A percentile compares a stretch with the other conserved stretches of the same genome.
phyloP scores from a whole-genome alignment of 176 grass and related monocot genomes.

The Cocos nucifera region DNA sequence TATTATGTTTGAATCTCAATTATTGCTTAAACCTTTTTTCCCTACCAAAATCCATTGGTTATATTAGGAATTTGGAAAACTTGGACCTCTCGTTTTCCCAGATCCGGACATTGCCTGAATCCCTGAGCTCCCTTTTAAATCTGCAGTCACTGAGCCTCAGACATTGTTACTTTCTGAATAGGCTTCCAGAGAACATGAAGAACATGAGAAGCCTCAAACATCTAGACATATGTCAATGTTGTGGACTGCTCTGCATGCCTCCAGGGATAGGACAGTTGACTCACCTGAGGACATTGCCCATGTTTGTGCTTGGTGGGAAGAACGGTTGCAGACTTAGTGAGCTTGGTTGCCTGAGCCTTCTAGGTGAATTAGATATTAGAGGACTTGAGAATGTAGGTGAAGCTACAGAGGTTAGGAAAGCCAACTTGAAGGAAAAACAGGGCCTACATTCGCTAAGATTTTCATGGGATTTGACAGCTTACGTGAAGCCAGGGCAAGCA shows the following conservation, averaged over 20 bases:
- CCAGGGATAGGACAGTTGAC: too few species aligned
- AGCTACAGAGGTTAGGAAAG: neutral
- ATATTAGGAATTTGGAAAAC: neutral
- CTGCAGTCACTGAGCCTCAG: neutral
- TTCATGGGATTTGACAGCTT: too few species aligned
- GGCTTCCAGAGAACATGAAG: constrained; percentile 3
- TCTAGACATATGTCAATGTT: neutral
- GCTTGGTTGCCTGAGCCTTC: neutral
- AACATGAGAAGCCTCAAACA: constrained; percentile 4
- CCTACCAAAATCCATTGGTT: too few species aligned
- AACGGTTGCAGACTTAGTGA: neutral
- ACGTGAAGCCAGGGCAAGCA: too few species aligned
- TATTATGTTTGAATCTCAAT: neutral
- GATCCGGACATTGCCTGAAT: constrained; percentile 2
- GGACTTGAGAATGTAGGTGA: neutral
- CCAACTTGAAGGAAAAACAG: neutral
- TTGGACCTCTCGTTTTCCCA: neutral
- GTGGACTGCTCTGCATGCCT: too few species aligned
- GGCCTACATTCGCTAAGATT: too few species aligned
- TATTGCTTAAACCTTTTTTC: neutral
- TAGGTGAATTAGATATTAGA: neutral
- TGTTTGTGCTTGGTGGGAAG: neutral
- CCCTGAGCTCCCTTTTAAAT: neutral
- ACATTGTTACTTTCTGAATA: neutral
- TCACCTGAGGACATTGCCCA: too few species aligned